Percentiles rank a stretch among this genome's conserved stretches.
phyloP scores from a whole-genome alignment of 768 basidiomycete genomes.

The Tephrocybe sp. region DNA sequence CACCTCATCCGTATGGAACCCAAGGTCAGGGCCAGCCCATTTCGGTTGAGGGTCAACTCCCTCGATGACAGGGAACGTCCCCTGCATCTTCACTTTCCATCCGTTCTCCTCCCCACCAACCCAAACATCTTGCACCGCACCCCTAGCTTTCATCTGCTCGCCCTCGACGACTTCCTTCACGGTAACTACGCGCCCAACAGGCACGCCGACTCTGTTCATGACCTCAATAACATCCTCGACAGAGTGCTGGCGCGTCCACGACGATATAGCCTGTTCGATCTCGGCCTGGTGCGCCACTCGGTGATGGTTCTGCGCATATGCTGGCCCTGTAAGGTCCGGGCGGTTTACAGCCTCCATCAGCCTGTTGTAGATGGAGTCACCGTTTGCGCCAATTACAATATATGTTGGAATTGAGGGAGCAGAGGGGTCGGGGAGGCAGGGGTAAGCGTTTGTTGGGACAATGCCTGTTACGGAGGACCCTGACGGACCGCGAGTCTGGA shows the following conservation, averaged over 20 bases:
- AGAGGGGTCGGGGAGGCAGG: conserved; percentile 49
- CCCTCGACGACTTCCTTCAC: conserved; percentile 62
- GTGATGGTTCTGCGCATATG: conserved; percentile 54
- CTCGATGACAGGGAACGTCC: conserved; percentile 60
- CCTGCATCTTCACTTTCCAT: conserved; percentile 69
- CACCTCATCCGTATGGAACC: conserved; percentile 52
- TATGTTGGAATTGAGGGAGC: conserved; percentile 44
- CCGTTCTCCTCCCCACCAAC: conserved; percentile 38
- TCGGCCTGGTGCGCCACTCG: conserved; percentile 61
- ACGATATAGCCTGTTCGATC: conserved; percentile 61
- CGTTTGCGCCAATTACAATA: conserved; percentile 72
- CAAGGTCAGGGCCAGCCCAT: conserved; percentile 73
- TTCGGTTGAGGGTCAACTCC: conserved; percentile 54
- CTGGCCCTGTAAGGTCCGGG: conserved; percentile 54
- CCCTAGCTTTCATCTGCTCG: conserved; percentile 53
- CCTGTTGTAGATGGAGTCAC: conserved; percentile 65
- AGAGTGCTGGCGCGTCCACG: conserved; percentile 50
- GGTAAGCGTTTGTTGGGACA: conserved; percentile 74
- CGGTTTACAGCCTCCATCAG: conserved; percentile 62
- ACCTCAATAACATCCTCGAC: conserved; percentile 51
- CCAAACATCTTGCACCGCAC: conserved; percentile 57
- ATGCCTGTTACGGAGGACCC: conserved; percentile 76
- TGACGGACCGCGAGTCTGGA: conserved; percentile 64
- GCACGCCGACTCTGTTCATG: conserved; percentile 53
- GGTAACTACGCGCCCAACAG: conserved; percentile 60